phyloP scores from a whole-genome alignment of 2,329 filamentous ascomycete species.

The Teratosphaeria destructans region DNA sequence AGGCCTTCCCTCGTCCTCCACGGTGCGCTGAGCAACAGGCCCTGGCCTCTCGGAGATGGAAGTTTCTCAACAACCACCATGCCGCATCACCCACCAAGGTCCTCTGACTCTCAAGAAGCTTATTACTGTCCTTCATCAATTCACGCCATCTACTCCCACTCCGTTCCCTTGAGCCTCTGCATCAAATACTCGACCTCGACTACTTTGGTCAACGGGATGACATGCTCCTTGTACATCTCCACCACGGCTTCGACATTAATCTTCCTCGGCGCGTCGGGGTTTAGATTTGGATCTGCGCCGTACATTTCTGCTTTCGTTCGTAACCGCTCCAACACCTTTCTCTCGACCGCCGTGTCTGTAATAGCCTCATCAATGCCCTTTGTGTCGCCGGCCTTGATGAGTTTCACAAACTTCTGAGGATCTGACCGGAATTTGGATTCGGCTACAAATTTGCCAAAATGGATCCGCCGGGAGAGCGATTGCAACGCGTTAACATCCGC shows the following conservation, averaged over 20 bases:
- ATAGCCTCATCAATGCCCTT: slow-evolving; percentile 80
- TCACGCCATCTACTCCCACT: slow-evolving; percentile 31
- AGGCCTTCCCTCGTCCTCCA: too few species aligned
- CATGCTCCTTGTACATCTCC: slow-evolving; percentile 78
- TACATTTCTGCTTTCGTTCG: slow-evolving; percentile 86
- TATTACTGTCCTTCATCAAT: too few species aligned
- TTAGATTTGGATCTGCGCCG: slow-evolving; percentile 69
- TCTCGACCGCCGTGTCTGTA: slow-evolving; percentile 79
- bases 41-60: too few species aligned
- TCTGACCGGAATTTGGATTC: slow-evolving; percentile 89
- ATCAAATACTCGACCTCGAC: slow-evolving; percentile 98
- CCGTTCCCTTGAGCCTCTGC: slow-evolving; percentile 61
- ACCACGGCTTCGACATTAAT: slow-evolving; percentile 90
- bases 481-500: slow-evolving; percentile 86
- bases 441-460: slow-evolving; percentile 97
- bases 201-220: slow-evolving; percentile 95
- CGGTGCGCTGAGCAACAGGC: too few species aligned
- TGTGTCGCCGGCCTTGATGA: slow-evolving; percentile 74
- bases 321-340: slow-evolving; percentile 79
- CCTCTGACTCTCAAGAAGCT: too few species aligned
- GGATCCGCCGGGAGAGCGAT: slow-evolving; percentile 78
- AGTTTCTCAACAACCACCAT: too few species aligned
- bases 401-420: slow-evolving; percentile 62
- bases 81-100: too few species aligned
- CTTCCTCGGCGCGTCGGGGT: slow-evolving; percentile 47